These are phyloP conservation scores for Saussurea involucrata DNA, from an alignment of 129 eudicot species.

Conservation along the genomic window DNA sequence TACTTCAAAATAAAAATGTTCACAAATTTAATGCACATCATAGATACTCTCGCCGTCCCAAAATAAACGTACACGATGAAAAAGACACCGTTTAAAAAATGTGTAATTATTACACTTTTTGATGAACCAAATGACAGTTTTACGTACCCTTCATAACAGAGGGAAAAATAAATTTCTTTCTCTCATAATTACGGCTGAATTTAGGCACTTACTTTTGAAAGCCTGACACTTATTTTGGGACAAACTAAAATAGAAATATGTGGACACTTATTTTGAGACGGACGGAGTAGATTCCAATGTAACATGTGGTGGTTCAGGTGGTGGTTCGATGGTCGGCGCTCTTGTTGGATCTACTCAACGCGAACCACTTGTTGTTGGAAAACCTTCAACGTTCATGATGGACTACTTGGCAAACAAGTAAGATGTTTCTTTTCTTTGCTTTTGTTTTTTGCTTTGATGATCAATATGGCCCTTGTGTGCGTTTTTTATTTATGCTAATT, in stretches of 20 bases:
- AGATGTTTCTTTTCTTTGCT: conserved; percentile 11
- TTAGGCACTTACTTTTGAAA: background rate
- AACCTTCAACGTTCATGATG: conserved; percentile 99
- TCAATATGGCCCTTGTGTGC: background rate
- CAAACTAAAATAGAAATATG: background rate
- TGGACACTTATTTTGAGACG: background rate
- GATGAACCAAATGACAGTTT: background rate
- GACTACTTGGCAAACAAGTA: conserved; percentile 92
- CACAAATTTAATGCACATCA: background rate
- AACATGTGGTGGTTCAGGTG: conserved; percentile 54
- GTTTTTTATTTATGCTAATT: background rate
- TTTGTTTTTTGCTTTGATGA: conserved; percentile 9
- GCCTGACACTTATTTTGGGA: background rate
- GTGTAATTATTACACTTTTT: too few species aligned
- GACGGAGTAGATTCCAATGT: background rate
- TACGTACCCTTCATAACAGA: background rate
- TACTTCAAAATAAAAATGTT: too few species aligned
- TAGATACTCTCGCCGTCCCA: background rate
- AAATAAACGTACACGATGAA: background rate
- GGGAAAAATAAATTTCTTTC: background rate
- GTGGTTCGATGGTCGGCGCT: conserved; percentile 99
- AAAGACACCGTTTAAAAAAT: too few species aligned
- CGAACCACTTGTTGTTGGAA: conserved; percentile 92
- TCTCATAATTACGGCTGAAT: background rate
- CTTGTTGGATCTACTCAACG: conserved; percentile 88